These are phyloP conservation scores for Naegleria lovaniensis DNA, from an alignment of 208 protist species.

Conservation along the genomic window DNA sequence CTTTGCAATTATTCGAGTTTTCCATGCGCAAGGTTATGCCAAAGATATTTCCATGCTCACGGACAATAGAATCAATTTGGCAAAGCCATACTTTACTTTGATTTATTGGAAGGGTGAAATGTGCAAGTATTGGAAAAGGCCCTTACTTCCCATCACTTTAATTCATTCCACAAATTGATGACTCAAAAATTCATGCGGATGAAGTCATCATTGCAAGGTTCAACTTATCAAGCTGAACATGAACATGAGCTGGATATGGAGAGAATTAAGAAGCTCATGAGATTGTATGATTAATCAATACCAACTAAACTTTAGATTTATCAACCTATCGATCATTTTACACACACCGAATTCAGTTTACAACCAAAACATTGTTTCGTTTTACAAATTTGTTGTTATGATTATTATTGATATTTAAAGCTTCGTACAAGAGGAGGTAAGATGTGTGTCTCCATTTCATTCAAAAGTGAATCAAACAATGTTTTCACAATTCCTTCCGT, in stretches of 20 bases:
- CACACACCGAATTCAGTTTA: too few species aligned
- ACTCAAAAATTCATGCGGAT: not conserved
- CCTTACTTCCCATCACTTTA: conserved; percentile 14
- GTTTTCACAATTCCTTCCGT: too few species aligned
- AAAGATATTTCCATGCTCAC: not conserved
- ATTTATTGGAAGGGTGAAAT: conserved; percentile 16
- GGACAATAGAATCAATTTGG: not conserved
- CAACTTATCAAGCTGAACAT: not conserved
- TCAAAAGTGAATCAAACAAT: too few species aligned
- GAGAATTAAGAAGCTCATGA: conserved; percentile 1
- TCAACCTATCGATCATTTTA: too few species aligned
- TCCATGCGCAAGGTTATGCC: conserved; percentile 10
- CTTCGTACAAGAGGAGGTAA: too few species aligned
- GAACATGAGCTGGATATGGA: not conserved
- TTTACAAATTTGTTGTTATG: too few species aligned
- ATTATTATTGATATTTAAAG: too few species aligned
- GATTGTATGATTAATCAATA: conserved; percentile 6
- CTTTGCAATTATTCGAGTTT: not conserved
- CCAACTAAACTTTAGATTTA: too few species aligned
- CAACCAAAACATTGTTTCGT: too few species aligned
- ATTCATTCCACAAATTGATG: not conserved
- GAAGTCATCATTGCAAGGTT: not conserved
- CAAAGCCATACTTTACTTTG: conserved; percentile 18
- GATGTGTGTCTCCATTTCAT: too few species aligned
- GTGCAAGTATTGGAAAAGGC: conserved; percentile 5